A percentile compares a stretch with the other conserved stretches of the same genome.
Conservation (phyloP, 169 alveolate genomes). For the Plasmodium inui region DNA sequence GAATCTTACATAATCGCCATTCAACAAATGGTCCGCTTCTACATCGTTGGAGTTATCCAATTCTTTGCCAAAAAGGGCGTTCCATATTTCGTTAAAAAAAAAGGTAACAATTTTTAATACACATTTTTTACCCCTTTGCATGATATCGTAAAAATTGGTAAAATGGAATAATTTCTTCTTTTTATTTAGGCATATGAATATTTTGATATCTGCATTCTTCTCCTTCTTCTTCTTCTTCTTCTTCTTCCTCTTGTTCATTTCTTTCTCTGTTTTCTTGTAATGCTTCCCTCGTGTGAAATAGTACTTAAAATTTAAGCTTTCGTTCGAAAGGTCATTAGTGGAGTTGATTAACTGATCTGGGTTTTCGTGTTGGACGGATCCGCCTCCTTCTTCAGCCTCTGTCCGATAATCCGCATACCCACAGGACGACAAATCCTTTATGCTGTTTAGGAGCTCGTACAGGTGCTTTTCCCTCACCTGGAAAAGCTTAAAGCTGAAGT, state of each 20-base stretch:
- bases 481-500: constrained; percentile 61
- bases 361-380: not conserved
- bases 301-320: constrained; percentile 38
- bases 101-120: constrained; percentile 13
- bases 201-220: constrained; percentile 33
- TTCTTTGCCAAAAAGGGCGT: constrained; percentile 46
- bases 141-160: constrained; percentile 7
- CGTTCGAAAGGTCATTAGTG: constrained; percentile 3
- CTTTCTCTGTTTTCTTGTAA: constrained; percentile 7
- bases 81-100: constrained; percentile 59
- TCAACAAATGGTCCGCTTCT: not conserved
- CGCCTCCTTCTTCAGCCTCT: not conserved
- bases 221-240: not conserved
- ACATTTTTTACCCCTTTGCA: constrained; percentile 24
- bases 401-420: not conserved
- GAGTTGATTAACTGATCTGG: constrained; percentile 14
- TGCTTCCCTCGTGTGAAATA: constrained; percentile 68
- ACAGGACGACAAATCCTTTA: constrained; percentile 21
- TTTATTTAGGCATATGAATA: constrained; percentile 73
- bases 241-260: not conserved
- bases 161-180: constrained; percentile 1
- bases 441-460: constrained; percentile 36
- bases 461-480: constrained; percentile 75
- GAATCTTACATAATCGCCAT: not conserved
- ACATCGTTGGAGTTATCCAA: not conserved